Percentiles rank a stretch among this genome's conserved stretches.
Conservation (phyloP, 495 filamentous ascomycete genomes). For the Wilcoxina mikolae region DNA sequence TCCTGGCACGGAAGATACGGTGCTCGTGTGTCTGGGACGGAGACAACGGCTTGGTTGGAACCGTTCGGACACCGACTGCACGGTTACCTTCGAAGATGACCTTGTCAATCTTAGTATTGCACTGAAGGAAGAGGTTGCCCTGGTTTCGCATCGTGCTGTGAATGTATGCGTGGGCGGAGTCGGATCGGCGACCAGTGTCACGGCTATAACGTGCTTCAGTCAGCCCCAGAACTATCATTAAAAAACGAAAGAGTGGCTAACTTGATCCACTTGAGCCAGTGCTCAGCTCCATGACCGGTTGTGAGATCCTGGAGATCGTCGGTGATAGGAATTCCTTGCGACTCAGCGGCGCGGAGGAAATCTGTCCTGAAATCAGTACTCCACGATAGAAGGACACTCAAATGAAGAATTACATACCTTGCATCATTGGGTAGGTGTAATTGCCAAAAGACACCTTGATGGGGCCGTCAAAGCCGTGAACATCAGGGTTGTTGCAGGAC, state of each 20-base stretch:
- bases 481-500: constrained; percentile 55
- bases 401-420: no score
- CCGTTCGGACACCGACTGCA: constrained; percentile 46
- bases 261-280: constrained; percentile 59
- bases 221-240: constrained; percentile 10
- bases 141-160: constrained; percentile 52
- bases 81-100: constrained; percentile 57
- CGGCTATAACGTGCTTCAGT: no score
- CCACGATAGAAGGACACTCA: constrained; percentile 45
- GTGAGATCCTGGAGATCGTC: constrained; percentile 56
- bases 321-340: constrained; percentile 56
- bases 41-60: constrained; percentile 39
- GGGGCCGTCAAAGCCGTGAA: constrained; percentile 66
- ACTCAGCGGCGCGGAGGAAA: constrained; percentile 64
- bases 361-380: no score
- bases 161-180: constrained; percentile 63
- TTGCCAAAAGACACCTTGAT: constrained; percentile 80
- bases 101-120: constrained; percentile 72
- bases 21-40: constrained; percentile 26
- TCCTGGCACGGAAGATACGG: constrained; percentile 52
- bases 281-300: constrained; percentile 39
- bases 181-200: constrained; percentile 51
- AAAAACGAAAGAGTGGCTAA: no score
- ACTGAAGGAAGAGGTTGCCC: constrained; percentile 57
- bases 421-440: constrained; percentile 29